These are phyloP conservation scores for Closterium sp. DNA, from an alignment of 139 green algal genomes.

Conservation along the genomic window DNA sequence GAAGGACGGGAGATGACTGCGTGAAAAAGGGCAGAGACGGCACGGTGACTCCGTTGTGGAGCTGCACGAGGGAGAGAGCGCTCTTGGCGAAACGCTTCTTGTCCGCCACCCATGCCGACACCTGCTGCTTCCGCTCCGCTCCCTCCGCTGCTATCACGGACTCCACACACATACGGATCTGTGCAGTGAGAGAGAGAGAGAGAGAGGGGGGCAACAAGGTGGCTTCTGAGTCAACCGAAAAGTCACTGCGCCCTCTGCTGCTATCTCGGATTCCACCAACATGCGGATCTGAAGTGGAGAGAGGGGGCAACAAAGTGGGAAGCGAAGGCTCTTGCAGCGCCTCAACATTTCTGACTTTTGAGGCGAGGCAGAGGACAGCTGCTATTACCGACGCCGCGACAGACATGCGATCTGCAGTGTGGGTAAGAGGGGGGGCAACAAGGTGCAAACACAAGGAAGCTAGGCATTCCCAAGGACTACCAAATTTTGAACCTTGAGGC, in stretches of 20 bases:
- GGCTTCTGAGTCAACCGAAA: no score
- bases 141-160: slow-evolving; percentile 74
- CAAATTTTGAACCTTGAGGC: no score
- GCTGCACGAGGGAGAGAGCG: slow-evolving; percentile 76
- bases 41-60: slow-evolving; percentile 72
- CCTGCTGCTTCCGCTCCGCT: slow-evolving; percentile 53
- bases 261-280: slow-evolving; percentile 66
- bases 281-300: slow-evolving; percentile 36
- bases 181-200: not conserved
- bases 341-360: no score
- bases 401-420: no score
- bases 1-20: no score
- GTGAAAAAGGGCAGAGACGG: slow-evolving; percentile 69
- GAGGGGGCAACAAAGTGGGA: no score
- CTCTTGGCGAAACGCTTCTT: slow-evolving; percentile 81
- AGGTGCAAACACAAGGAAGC: no score
- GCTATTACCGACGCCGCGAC: no score
- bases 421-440: no score
- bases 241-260: slow-evolving; percentile 67
- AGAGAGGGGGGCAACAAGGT: not conserved
- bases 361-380: no score
- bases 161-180: slow-evolving; percentile 59
- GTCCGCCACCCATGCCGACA: slow-evolving; percentile 41
- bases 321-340: no score
- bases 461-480: no score